phyloP scores from a whole-genome alignment of 2,329 filamentous ascomycete genomes.

The Phaeosphaeria sp. region DNA sequence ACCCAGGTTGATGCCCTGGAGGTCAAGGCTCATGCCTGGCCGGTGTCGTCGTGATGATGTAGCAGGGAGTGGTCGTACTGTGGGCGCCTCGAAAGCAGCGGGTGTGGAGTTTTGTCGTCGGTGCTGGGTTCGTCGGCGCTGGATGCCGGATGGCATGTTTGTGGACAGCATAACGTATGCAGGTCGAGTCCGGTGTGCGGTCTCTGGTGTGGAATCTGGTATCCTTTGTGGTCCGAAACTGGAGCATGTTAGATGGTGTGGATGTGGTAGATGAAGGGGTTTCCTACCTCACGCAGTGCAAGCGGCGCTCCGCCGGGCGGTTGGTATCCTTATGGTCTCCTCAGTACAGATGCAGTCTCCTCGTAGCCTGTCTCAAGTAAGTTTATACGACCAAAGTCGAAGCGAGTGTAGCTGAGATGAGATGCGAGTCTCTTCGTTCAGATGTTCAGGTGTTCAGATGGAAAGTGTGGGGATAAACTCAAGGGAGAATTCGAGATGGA shows the following conservation, averaged over 20 bases:
- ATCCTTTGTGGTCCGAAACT: constrained; percentile 51
- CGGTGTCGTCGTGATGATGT: constrained; percentile 63
- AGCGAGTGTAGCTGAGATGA: constrained; percentile 15
- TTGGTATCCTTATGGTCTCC: constrained; percentile 54
- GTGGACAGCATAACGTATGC: constrained; percentile 79
- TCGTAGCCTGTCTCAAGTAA: constrained; percentile 46
- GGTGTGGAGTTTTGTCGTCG: constrained; percentile 89
- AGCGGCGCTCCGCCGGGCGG: constrained; percentile 78
- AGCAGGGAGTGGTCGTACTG: constrained; percentile 70
- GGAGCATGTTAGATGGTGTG: constrained; percentile 32
- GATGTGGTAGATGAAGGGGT: not conserved
- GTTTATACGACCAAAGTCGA: constrained; percentile 42
- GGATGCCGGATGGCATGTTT: constrained; percentile 72
- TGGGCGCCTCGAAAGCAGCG: constrained; percentile 75
- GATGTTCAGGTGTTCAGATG: constrained; percentile 27
- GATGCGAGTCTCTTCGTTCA: constrained; percentile 13
- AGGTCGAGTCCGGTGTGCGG: constrained; percentile 70
- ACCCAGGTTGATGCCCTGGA: constrained; percentile 65
- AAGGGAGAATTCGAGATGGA: constrained; percentile 29
- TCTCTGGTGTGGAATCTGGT: constrained; percentile 34
- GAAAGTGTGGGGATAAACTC: constrained; percentile 28
- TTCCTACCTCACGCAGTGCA: constrained; percentile 72
- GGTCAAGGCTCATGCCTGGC: constrained; percentile 83
- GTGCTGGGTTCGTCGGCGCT: constrained; percentile 76
- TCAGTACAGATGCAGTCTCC: constrained; percentile 52